These are phyloP conservation scores for Epichloe uncinata DNA, from an alignment of 2,329 filamentous ascomycete species.

Conservation along the genomic window DNA sequence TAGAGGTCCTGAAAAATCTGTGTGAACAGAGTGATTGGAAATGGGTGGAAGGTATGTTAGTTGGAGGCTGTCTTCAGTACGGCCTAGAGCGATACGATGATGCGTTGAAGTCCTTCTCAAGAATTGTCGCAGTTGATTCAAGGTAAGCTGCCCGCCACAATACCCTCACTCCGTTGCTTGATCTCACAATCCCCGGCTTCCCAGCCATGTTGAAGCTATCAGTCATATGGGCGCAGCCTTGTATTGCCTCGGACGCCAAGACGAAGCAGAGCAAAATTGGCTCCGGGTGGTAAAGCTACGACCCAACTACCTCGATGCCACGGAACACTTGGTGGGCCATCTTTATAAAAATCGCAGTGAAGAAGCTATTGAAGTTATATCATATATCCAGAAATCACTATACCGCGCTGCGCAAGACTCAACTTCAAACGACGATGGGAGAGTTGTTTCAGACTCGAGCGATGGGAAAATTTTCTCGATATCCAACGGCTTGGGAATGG, in stretches of 20 bases:
- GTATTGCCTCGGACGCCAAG: constrained; percentile 66
- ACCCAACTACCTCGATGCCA: constrained; percentile 85
- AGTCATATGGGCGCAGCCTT: constrained; percentile 87
- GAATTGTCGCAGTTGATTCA: constrained; percentile 42
- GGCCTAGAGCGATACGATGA: constrained; percentile 74
- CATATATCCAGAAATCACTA: constrained; percentile 66
- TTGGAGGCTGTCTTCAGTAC: constrained; percentile 86
- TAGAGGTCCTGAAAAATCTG: constrained; percentile 59
- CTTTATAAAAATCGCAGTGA: constrained; percentile 71
- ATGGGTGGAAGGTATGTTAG: constrained; percentile 86
- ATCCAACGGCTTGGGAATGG: neutral
- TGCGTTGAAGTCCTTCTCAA: constrained; percentile 60
- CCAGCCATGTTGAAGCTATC: constrained; percentile 77
- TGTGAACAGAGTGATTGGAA: constrained; percentile 72
- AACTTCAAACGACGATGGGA: neutral
- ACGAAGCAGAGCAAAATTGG: constrained; percentile 82
- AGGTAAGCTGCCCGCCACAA: constrained; percentile 30
- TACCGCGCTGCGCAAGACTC: constrained; percentile 16
- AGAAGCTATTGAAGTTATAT: constrained; percentile 80
- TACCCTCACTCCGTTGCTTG: constrained; percentile 14
- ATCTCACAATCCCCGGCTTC: constrained; percentile 10
- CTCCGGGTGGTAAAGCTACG: constrained; percentile 66
- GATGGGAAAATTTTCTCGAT: neutral
- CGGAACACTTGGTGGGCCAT: constrained; percentile 83
- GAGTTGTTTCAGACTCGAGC: neutral